A percentile compares a stretch with the other conserved stretches of the same genome.
Evolutionary conservation across 805 yeast species (phyloP).

Genomic region (Saccharomyces cerevisiae): DNA sequence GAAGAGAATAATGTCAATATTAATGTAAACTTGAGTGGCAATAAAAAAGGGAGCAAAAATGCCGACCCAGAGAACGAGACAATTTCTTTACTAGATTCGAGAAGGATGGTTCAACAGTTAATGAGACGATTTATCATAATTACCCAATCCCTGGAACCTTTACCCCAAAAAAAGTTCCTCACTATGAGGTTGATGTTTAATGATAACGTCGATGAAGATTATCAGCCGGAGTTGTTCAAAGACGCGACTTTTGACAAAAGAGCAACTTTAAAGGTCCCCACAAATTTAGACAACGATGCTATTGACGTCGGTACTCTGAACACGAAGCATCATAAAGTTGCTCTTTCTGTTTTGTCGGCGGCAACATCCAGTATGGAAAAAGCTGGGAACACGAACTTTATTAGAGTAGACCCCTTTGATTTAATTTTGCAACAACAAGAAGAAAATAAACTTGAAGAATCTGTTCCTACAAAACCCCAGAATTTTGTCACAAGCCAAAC

Average conservation of each 20-base stretch:
- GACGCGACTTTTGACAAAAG: constrained; percentile 35
- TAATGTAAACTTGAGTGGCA: constrained; percentile 7
- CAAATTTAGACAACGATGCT: constrained; percentile 11
- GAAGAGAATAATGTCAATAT: constrained; percentile 23
- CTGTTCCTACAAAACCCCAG: background rate
- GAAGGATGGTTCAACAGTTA: constrained; percentile 40
- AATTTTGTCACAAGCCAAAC: constrained; percentile 27
- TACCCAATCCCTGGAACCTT: constrained; percentile 45
- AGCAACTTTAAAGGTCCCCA: constrained; percentile 30
- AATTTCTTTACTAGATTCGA: constrained; percentile 31
- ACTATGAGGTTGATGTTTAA: constrained; percentile 44
- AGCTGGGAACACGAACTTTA: constrained; percentile 1
- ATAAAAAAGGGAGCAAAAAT: constrained; percentile 4
- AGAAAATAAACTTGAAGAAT: background rate
- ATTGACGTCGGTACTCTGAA: constrained; percentile 27
- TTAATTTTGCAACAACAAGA: constrained; percentile 3
- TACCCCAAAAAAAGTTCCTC: constrained; percentile 41
- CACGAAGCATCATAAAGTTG: constrained; percentile 28
- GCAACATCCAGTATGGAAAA: constrained; percentile 9
- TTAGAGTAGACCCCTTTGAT: constrained; percentile 23
- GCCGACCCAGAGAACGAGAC: constrained; percentile 6
- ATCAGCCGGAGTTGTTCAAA: constrained; percentile 42
- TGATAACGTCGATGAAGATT: constrained; percentile 38
- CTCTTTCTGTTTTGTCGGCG: constrained; percentile 26
- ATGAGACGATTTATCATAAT: constrained; percentile 44